phyloP scores from a whole-genome alignment of 164 flowering plant genomes.

The Euptelea pleiosperma region DNA sequence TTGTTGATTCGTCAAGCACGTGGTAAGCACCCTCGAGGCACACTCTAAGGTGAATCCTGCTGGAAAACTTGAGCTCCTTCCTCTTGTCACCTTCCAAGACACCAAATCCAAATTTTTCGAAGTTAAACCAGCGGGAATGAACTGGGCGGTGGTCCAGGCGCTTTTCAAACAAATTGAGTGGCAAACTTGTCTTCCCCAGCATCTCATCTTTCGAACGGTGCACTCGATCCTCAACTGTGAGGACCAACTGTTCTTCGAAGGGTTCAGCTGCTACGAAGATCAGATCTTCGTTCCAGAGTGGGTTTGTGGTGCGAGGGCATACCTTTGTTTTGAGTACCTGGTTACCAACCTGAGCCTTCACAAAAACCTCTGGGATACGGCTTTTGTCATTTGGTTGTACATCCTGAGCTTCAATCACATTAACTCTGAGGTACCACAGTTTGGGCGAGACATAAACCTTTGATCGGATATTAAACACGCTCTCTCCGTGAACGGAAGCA shows the following conservation, averaged over 20 bases:
- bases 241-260: conserved; percentile 35
- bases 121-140: conserved; percentile 39
- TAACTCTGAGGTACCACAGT: conserved; percentile 43
- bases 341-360: conserved; percentile 38
- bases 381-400: conserved; percentile 34
- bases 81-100: conserved; percentile 34
- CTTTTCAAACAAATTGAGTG: conserved; percentile 28
- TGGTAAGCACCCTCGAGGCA: conserved; percentile 52
- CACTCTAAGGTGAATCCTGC: conserved; percentile 39
- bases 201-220: conserved; percentile 35
- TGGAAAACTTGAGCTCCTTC: conserved; percentile 39
- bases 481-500: conserved; percentile 36
- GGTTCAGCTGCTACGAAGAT: conserved; percentile 48
- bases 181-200: conserved; percentile 32
- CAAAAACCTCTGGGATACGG: conserved; percentile 33
- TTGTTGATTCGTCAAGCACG: conserved; percentile 43
- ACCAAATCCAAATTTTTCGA: conserved; percentile 41
- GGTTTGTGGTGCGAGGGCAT: conserved; percentile 29
- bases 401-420: conserved; percentile 47
- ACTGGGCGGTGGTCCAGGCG: conserved; percentile 39
- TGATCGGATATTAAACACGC: conserved; percentile 32
- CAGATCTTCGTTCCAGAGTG: conserved; percentile 46
- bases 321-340: conserved; percentile 35
- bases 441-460: conserved; percentile 53
- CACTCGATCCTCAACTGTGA: conserved; percentile 41